These are phyloP conservation scores for Mycena albidolilacea DNA, from an alignment of 768 basidiomycete species.

Conservation along the genomic window DNA sequence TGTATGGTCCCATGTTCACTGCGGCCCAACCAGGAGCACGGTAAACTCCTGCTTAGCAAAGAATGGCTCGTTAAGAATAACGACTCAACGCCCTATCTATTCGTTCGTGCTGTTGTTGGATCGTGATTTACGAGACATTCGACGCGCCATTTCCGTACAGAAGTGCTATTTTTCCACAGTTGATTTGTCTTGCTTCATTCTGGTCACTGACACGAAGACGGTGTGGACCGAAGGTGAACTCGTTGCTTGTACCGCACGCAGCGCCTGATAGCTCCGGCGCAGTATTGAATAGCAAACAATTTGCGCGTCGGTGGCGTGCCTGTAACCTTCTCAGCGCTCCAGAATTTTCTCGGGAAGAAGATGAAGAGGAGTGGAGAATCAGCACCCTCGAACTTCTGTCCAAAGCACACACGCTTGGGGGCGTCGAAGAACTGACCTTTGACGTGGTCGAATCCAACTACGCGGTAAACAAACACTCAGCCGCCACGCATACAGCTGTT, in stretches of 20 bases:
- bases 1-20: conserved; percentile 27
- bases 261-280: conserved; percentile 27
- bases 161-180: conserved; percentile 73
- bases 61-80: conserved; percentile 85
- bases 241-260: background rate
- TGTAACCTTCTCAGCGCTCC: conserved; percentile 61
- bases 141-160: conserved; percentile 52
- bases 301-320: conserved; percentile 79
- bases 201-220: conserved; percentile 82
- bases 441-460: conserved; percentile 72
- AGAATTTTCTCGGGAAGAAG: conserved; percentile 49
- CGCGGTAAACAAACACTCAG: conserved; percentile 59
- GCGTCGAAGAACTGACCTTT: conserved; percentile 69
- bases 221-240: conserved; percentile 82
- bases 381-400: conserved; percentile 68
- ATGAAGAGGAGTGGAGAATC: conserved; percentile 77
- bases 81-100: conserved; percentile 76
- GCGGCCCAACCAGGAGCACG: conserved; percentile 62
- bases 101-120: conserved; percentile 63
- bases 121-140: conserved; percentile 26
- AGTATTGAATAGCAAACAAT: conserved; percentile 71
- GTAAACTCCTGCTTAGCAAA: conserved; percentile 69
- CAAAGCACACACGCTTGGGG: conserved; percentile 74
- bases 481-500: conserved; percentile 27
- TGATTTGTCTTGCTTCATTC: conserved; percentile 70